Evolutionary conservation across 2,329 filamentous ascomycete genomes (phyloP), one percentile per base, ranked within the genome.

Genomic region (Neocatenulostroma microsporum): DNA sequence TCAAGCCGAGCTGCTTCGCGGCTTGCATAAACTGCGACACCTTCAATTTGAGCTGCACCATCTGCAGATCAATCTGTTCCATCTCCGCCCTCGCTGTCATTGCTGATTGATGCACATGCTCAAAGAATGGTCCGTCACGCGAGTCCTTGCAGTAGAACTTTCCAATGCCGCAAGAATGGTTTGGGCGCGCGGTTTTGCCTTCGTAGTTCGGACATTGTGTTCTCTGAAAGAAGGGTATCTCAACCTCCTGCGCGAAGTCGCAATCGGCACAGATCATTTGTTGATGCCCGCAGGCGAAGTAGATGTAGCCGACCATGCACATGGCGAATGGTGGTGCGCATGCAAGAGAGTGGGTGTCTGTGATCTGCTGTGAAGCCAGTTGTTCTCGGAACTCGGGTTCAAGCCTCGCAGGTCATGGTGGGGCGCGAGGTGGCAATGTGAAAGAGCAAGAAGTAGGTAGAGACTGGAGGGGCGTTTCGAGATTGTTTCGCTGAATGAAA

Each of bases 241-340:
- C 26, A 7, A 14, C 17, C 12, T 30, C 18, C 18, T 23, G 25
- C 11, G 34, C 34, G 20, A 23, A 4, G 3, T 42, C 40, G 30
- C 47, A 49, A 20, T 34, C 31, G 13, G 25, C 15, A 3, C 14
- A 19, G 18, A 47, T 14, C 28, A 44, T 40, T n/a, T 19, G 10
- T 20, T 19, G 37, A 38, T 55, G 52, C 18, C 48, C 45, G 39
- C 54, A 57, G n/a, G 21, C 27, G 37, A 43, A 50, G 17, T 45
- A 25, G 19, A 32, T 38, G 36, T 41, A 48, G n/a, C 40, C 42
- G 18, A 49, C 47, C 26, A 43, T 51, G 38, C 54, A 57, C 54
- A 57, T 57, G 26, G 20, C 42, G 38, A 26, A n/a, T n/a, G n/a
- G n/a, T n/a, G n/a, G n/a, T n/a, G n/a, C n/a, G n/a, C n/a, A n/a